Evolutionary conservation across 2,329 filamentous ascomycete genomes (phyloP), one percentile per base, ranked within the genome.

Genomic region (Colletotrichum sp.): DNA sequence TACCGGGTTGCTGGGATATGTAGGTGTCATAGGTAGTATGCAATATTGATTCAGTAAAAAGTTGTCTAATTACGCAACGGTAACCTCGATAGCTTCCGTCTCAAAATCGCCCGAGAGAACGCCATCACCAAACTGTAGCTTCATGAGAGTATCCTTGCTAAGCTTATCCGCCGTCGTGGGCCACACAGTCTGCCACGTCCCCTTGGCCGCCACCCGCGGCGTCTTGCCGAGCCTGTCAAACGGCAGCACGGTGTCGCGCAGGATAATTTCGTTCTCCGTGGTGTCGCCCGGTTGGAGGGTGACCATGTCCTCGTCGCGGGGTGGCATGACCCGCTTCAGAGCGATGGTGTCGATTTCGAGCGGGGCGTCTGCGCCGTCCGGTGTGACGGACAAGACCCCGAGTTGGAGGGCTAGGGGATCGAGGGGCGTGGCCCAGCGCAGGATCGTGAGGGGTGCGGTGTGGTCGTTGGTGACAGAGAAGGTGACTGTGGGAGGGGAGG

Each of bases 341-440:
- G 85, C 81, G 66, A 88, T 79, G 16, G 79, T 81, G 15, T 83
- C 82, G 12, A 87, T 79, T 5, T 86, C 81, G 6, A 89, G 70
- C 6, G 86, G 83, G 26, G 75, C 52, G 7, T 79, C 79, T 18
- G 81, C 80, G 2, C 82, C 83, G 4, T 82, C 80, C 5, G 84
- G 85, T 4, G 82, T 85, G 76, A 89, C 83, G 39, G 81, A 80
- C 6, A 89, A 68, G n/a, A 86, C 79, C 10, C 87, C 87, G 5
- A 88, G 81, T 69, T 85, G 82, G 62, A 87, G 75, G 0, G 84
- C 86, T 18, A 87, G 68, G 0, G 82, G 80, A 77, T 89, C 87
- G n/a, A 89, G 81, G n/a, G 87, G 87, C 1, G 87, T 86, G 65
- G 85, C 81, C 82, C 87, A 89, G 5, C 79, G 81, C 44, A 89